Base-by-base conservation (phyloP, 2,329 filamentous ascomycete species). In the Aureobasidium sp. region DNA sequence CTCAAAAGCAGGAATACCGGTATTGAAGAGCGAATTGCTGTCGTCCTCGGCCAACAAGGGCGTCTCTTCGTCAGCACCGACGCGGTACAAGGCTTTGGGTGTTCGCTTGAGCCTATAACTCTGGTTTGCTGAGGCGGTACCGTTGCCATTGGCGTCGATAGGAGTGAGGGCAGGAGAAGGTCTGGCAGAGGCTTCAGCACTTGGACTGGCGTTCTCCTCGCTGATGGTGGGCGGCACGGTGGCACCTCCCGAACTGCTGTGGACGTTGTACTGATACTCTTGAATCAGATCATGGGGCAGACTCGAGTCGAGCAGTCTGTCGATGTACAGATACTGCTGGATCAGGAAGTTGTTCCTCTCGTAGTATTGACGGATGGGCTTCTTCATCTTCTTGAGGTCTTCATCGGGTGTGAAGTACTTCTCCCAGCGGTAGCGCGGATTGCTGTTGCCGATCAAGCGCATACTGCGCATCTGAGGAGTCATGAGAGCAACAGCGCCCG, bases 241-340 rank as follows among this genome's bases (percentile, higher is more conserved):
- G 17, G 54, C 37, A 29, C 42, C 33, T 14, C 22, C 54, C 15
- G 53, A 57, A 33, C 27, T 57, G 42, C 54, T 58, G 22, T 58
- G 22, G 79, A 78, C 79, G 54, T 85, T 78, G 65, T 87, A 79
- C 66, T 86, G 86, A 74, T 96, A 97, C 74, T 97, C 92, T 70
- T 95, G 92, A 62, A 97, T 85, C 48, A 97, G 79, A 68, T 93
- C 87, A 70, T 96, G 92, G 1, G 92, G 92, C n/a, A 96, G 83
- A 33, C 90, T 92, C 9, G 91, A 96, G 75, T 96, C 91, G 64
- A 97, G 82, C 62, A 97, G 79, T 58, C 88, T 85, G 75, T 97
- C 93, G 68, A 97, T 96, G 73, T 95, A 97, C 65, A 95, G 81
- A 73, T 97, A 97, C 72, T 96, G 89, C 73, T 94, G 89, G 63